Evolutionary conservation across 768 basidiomycete species (phyloP).

Genomic region (Postia placenta): DNA sequence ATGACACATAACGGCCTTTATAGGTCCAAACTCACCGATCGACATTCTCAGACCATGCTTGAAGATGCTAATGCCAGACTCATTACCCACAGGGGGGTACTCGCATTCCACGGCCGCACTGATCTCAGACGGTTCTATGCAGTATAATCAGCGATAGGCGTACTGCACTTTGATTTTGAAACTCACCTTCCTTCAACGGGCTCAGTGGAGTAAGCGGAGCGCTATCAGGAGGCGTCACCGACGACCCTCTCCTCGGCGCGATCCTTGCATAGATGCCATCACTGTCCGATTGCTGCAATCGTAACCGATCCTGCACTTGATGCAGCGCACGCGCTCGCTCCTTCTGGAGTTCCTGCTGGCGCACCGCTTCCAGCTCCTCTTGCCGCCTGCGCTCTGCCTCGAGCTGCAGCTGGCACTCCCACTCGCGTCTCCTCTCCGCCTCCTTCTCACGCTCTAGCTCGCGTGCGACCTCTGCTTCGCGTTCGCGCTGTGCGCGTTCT

Average conservation of each 20-base stretch:
- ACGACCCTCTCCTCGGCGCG: slow-evolving; percentile 6
- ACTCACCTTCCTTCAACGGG: slow-evolving; percentile 21
- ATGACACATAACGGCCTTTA: not conserved
- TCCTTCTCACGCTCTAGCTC: slow-evolving; percentile 25
- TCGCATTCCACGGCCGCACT: slow-evolving; percentile 9
- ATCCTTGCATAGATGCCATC: slow-evolving; percentile 10
- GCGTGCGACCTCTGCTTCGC: slow-evolving; percentile 23
- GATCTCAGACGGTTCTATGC: slow-evolving; percentile 15
- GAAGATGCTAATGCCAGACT: slow-evolving; percentile 42
- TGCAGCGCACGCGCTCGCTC: slow-evolving; percentile 3
- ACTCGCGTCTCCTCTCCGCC: slow-evolving; percentile 13
- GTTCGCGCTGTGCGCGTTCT: slow-evolving; percentile 13
- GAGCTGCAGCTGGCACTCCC: slow-evolving; percentile 1
- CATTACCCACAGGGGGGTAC: slow-evolving; percentile 17
- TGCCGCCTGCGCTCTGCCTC: slow-evolving; percentile 8
- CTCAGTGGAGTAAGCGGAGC: slow-evolving; percentile 18
- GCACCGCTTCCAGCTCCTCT: slow-evolving; percentile 8
- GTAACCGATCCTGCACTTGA: not conserved
- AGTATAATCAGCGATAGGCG: not conserved
- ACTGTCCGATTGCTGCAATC: not conserved
- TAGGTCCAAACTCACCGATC: slow-evolving; percentile 44
- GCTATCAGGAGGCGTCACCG: slow-evolving; percentile 12
- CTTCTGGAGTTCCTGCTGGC: slow-evolving; percentile 1
- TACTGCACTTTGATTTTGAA: not conserved
- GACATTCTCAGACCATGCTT: slow-evolving; percentile 71